Evolutionary conservation across 2,329 filamentous ascomycete genomes (phyloP), one percentile per base, ranked within the genome.

Genomic region (Calonectria henricotiae): DNA sequence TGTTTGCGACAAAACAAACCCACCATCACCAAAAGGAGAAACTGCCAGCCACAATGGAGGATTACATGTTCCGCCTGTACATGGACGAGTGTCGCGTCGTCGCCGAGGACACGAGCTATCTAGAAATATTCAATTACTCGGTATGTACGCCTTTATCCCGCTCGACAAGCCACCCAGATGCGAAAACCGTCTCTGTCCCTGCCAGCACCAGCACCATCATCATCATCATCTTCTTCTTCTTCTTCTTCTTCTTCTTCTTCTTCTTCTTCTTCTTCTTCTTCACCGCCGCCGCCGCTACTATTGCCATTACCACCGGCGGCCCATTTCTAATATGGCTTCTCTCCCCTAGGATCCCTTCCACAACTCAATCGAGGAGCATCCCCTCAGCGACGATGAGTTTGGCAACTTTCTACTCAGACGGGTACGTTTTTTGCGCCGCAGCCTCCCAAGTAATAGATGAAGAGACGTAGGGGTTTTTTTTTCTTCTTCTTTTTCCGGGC

Each of bases 81-180:
- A 83, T 90, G 68, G 76, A 82, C 11, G 79, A 84, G 54, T 90
- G 87, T 77, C 83, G 80, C 25, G 81, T 83, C 37, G 86, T 90
- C 58, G 70, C 79, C 4, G 89, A 91, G 79, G 81, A 80, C 65
- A 90, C 88, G 20, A 85, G 82, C 72, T 91, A 89, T 77, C 73
- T 90, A 27, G 87, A 90, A 78, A 88, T 90, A 43, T 85, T 89
- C 75, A 90, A 90, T 73, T 90, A 89, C 74, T 86, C 88, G 77
- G 89, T 90, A 79, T 72, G 86, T 49, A 63, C 15, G 9, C 47
- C 20, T 23, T 44, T 20, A 32, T 65, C 37, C 51, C 25, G 55
- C 55, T 61, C 47, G 9, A 20, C 47, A 27, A 30, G 47, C 47
- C 27, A 27, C 47, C 9, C 20, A 20, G 20, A 20, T 32, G 25